These are phyloP conservation scores for Papilionanthe hybrid DNA, from an alignment of 116 monocot genomes.

Conservation along the genomic window DNA sequence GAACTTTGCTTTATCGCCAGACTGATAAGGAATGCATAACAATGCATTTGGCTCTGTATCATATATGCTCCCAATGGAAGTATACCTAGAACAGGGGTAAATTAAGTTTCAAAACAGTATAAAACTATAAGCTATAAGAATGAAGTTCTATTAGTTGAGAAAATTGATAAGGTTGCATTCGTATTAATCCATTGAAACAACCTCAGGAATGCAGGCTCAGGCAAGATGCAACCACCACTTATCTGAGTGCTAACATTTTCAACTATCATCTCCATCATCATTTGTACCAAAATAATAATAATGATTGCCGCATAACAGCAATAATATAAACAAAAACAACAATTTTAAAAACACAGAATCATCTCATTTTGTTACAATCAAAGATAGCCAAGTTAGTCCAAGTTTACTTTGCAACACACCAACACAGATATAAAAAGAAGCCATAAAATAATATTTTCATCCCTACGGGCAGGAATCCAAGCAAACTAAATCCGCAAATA, in stretches of 20 bases:
- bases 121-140: neutral
- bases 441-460: too few relatives aligned
- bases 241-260: neutral
- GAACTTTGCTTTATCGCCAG: slow-evolving; percentile 42
- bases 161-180: slow-evolving; percentile 1
- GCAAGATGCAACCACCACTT: neutral
- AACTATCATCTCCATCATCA: neutral
- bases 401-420: too few relatives aligned
- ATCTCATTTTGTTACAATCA: too few relatives aligned
- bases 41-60: slow-evolving; percentile 95
- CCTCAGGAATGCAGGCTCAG: neutral
- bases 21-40: slow-evolving; percentile 46
- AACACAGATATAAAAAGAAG: too few relatives aligned
- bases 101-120: neutral
- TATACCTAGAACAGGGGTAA: slow-evolving; percentile 52
- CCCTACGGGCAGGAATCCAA: too few relatives aligned
- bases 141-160: neutral
- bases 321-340: neutral
- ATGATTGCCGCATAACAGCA: neutral
- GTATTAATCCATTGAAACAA: neutral
- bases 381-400: too few relatives aligned
- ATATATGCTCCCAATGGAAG: slow-evolving; percentile 99
- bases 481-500: too few relatives aligned
- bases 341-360: too few relatives aligned
- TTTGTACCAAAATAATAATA: neutral